These are phyloP conservation scores for Coriaria nepalensis DNA, from an alignment of 306 rosid species.

Conservation along the genomic window DNA sequence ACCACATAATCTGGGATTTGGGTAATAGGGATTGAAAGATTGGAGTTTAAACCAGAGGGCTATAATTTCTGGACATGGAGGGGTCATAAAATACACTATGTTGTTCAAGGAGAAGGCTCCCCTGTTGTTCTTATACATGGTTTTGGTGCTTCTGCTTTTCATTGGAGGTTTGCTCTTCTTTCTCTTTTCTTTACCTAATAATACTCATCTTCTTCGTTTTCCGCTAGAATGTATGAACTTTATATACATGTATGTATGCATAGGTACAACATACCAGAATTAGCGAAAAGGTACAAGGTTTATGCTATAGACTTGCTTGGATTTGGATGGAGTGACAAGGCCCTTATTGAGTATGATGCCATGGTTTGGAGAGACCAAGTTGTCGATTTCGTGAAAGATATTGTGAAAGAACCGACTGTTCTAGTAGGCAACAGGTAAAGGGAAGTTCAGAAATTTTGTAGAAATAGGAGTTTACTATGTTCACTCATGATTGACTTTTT, in stretches of 20 bases:
- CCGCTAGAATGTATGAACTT: background rate
- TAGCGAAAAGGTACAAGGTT: slow-evolving; percentile 75
- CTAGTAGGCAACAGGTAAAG: slow-evolving; percentile 77
- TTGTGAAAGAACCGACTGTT: slow-evolving; percentile 80
- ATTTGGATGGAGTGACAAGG: slow-evolving; percentile 98
- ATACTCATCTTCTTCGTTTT: background rate
- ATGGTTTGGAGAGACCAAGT: slow-evolving; percentile 87
- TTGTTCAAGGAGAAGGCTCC: slow-evolving; percentile 90
- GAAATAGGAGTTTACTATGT: slow-evolving; percentile 1
- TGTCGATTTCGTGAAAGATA: slow-evolving; percentile 71
- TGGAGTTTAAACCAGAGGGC: slow-evolving; percentile 58
- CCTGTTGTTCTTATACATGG: slow-evolving; percentile 88
- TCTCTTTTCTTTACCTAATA: background rate
- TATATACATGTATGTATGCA: background rate
- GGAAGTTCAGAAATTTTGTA: background rate
- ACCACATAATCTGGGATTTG: background rate
- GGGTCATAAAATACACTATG: slow-evolving; percentile 80
- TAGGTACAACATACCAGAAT: slow-evolving; percentile 88
- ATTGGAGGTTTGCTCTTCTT: slow-evolving; percentile 57
- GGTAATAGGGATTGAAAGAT: slow-evolving; percentile 44
- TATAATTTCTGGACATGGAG: slow-evolving; percentile 89
- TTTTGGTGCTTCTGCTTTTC: slow-evolving; percentile 83
- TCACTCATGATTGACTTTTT: slow-evolving; percentile 13
- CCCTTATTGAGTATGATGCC: slow-evolving; percentile 84
- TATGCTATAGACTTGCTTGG: slow-evolving; percentile 92